These are phyloP conservation scores for Vicia faba DNA, from an alignment of 306 rosid genomes.

Conservation along the genomic window DNA sequence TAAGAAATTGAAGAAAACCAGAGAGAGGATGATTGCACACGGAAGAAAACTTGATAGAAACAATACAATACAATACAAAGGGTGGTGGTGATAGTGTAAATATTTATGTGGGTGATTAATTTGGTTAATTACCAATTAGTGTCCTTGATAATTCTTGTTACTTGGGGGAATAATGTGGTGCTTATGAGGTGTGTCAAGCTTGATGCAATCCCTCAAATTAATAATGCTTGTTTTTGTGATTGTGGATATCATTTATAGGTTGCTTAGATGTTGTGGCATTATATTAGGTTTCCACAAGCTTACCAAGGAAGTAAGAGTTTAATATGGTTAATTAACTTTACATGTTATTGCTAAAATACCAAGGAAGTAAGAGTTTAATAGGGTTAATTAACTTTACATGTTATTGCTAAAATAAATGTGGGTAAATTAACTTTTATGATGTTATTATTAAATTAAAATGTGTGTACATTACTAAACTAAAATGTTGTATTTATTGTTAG, in stretches of 20 bases:
- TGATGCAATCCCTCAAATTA: constrained; percentile 1
- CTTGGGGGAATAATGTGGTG: background rate
- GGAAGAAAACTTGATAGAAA: constrained; percentile 38
- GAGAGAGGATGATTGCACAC: constrained; percentile 33
- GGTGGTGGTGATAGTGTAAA: constrained; percentile 36
- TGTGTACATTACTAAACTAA: too few relatives aligned
- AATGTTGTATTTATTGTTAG: too few relatives aligned
- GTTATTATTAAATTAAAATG: too few relatives aligned
- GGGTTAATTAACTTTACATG: too few relatives aligned
- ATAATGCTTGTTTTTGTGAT: background rate
- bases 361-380: constrained; percentile 6
- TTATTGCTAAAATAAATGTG: too few relatives aligned
- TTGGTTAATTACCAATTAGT: constrained; percentile 33
- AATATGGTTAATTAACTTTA: background rate
- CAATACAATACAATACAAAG: background rate
- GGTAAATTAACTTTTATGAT: too few relatives aligned
- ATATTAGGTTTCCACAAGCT: background rate
- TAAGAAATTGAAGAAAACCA: constrained; percentile 35
- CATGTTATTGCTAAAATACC: background rate
- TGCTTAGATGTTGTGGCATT: background rate
- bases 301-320: constrained; percentile 10
- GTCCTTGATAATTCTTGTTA: background rate
- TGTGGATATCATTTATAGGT: background rate
- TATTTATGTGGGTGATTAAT: constrained; percentile 30
- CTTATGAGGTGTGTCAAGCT: constrained; percentile 5